These are phyloP conservation scores for Epithele typhae DNA, from an alignment of 768 basidiomycete species.

Conservation along the genomic window DNA sequence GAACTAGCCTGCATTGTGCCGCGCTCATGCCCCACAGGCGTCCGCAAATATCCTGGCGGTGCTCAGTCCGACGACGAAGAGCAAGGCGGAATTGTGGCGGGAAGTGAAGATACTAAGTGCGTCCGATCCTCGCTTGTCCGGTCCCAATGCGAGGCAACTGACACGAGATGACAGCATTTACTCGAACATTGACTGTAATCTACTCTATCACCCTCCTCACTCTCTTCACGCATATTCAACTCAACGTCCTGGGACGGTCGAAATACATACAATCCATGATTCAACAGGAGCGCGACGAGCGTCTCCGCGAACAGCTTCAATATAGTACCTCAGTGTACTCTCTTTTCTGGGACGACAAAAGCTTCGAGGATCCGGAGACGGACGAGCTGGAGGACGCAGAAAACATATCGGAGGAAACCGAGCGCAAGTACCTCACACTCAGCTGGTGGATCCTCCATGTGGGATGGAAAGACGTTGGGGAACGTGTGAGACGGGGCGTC, in stretches of 20 bases:
- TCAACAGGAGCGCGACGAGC: constrained; percentile 57
- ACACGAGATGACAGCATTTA: constrained; percentile 56
- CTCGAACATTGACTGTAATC: constrained; percentile 78
- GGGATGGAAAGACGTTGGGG: constrained; percentile 83
- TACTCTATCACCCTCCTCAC: constrained; percentile 85
- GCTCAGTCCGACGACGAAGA: constrained; percentile 30
- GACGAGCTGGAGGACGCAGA: constrained; percentile 29
- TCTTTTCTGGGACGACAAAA: constrained; percentile 26
- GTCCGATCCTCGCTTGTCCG: constrained; percentile 18
- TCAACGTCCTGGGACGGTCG: constrained; percentile 76
- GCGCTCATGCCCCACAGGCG: no score
- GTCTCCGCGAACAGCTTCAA: constrained; percentile 39
- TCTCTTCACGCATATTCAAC: constrained; percentile 82
- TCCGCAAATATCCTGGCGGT: constrained; percentile 10
- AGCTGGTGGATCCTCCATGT: constrained; percentile 93
- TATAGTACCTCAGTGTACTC: constrained; percentile 37
- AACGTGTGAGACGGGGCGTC: constrained; percentile 67
- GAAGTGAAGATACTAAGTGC: constrained; percentile 86
- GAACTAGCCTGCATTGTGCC: no score
- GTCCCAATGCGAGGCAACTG: not conserved
- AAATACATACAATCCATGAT: constrained; percentile 74
- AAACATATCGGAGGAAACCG: constrained; percentile 57
- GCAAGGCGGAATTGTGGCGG: constrained; percentile 86
- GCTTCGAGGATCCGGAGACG: constrained; percentile 19
- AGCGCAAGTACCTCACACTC: constrained; percentile 77